Base-by-base conservation (phyloP, 768 basidiomycete species). In the Collybia mongolica region DNA sequence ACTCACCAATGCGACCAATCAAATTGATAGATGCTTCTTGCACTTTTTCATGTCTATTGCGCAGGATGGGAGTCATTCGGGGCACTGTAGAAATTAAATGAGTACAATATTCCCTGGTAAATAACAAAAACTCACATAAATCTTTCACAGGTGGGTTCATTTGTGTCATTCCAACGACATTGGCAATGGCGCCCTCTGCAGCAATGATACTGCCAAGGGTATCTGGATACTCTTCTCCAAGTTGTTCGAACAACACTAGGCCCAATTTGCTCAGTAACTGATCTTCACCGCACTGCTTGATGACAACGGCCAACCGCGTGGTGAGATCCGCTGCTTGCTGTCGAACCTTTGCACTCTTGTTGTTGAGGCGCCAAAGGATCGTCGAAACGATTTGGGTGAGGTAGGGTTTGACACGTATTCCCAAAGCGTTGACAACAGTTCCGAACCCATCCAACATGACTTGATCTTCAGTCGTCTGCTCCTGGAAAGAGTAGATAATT, bases 61-160 rank as follows among this genome's bases (percentile, higher is more conserved):
- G 88, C 38, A 99, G 79, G 71, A 99, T 99, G n/a, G 97, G 97
- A 1, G 97, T 99, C 96, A 99, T 98, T 51, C 97, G 92, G 19
- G 97, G 97, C 35, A 99, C 93, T 98, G 64, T n/a, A 50, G 24
- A 40, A 48, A 56, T 20, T 23, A 37, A 20, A 36, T 43, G 22
- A 52, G 35, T 40, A 20, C 18, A 1, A 18, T 51, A 28, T 19
- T 37, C 17, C 40, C 36, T 24, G 44, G 28, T 29, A 24, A 45
- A 51, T 26, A 44, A 26, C 18, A 20, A 45, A 46, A 9, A 86
- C 95, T 82, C 69, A 97, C 95, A 66, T 51, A 99, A 84, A 80
- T 99, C 97, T 69, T 99, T 99, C 22, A 99, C 95, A 0, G 97
- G 97, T 12, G 97, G 97, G 66, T 97, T 98, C 97, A 99, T 99